phyloP scores from a whole-genome alignment of 805 yeast species.

The Candida coleopterorum region DNA sequence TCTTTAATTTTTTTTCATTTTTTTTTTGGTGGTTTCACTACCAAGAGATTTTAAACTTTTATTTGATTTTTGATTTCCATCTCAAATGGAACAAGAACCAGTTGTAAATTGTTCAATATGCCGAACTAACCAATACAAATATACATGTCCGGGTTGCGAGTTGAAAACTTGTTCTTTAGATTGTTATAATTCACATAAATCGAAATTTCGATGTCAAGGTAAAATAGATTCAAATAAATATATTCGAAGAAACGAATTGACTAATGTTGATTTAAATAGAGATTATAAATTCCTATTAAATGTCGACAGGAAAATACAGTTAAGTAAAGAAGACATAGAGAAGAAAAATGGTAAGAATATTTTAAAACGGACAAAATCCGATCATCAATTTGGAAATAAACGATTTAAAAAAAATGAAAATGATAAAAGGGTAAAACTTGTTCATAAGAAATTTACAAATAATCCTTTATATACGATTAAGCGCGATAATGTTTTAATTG shows the following conservation, averaged over 20 bases:
- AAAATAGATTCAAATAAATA: slow-evolving; percentile 55
- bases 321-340: slow-evolving; percentile 49
- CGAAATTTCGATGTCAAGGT: slow-evolving; percentile 61
- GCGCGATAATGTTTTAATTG: slow-evolving; percentile 64
- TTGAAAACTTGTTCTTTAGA: slow-evolving; percentile 60
- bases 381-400: slow-evolving; percentile 9
- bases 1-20: not conserved
- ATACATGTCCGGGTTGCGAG: slow-evolving; percentile 78
- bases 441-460: slow-evolving; percentile 21
- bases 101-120: slow-evolving; percentile 27
- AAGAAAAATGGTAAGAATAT: slow-evolving; percentile 39
- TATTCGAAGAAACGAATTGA: slow-evolving; percentile 44
- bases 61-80: not conserved
- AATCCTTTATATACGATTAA: slow-evolving; percentile 26
- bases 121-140: slow-evolving; percentile 43
- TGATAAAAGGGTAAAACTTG: slow-evolving; percentile 22
- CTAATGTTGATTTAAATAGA: slow-evolving; percentile 55
- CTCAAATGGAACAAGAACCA: not conserved
- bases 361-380: slow-evolving; percentile 22
- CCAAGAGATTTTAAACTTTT: not conserved
- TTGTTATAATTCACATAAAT: slow-evolving; percentile 72
- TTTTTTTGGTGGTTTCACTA: not conserved
- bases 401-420: slow-evolving; percentile 12
- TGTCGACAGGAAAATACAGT: slow-evolving; percentile 54
- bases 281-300: slow-evolving; percentile 74